phyloP scores from a whole-genome alignment of 1,284 basidiomycete genomes.

The Ganoderma lucidum region DNA sequence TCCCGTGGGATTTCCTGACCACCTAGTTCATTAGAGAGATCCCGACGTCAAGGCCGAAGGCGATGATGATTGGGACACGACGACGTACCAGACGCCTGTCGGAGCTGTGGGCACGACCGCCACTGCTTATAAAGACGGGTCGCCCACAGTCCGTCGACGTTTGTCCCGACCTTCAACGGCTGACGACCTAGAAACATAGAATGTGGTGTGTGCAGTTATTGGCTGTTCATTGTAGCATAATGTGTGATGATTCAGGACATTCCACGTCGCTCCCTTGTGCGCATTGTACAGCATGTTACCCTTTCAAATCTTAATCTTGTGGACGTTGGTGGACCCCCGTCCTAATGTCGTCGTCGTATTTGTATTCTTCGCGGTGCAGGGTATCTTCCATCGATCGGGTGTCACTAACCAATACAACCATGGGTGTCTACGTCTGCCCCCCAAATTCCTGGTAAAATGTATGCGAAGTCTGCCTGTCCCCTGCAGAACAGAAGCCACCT shows the following conservation, averaged over 20 bases:
- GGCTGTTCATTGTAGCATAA: slow-evolving; percentile 8
- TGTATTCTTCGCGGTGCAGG: not conserved
- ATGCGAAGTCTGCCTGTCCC: slow-evolving; percentile 8
- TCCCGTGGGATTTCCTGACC: slow-evolving; percentile 1
- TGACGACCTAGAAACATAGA: slow-evolving; percentile 14
- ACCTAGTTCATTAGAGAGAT: slow-evolving; percentile 5
- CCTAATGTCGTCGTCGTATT: not conserved
- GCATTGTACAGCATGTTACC: slow-evolving; percentile 5
- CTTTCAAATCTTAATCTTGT: slow-evolving; percentile 1
- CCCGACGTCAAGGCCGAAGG: slow-evolving; percentile 30
- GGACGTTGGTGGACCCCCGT: not conserved
- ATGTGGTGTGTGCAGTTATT: too few relatives aligned
- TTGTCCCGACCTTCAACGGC: slow-evolving; percentile 9
- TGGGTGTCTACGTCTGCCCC: not conserved
- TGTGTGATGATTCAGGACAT: not conserved
- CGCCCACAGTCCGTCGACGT: slow-evolving; percentile 18
- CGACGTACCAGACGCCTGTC: not conserved
- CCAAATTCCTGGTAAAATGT: not conserved
- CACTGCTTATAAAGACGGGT: slow-evolving; percentile 11
- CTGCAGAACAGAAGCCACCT: not conserved
- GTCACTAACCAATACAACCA: not conserved
- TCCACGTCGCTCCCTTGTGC: not conserved
- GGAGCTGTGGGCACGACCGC: not conserved
- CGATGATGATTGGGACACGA: slow-evolving; percentile 20
- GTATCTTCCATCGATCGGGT: slow-evolving; percentile 1